phyloP scores from a whole-genome alignment of 1,139 yeast genomes.

The Scheffersomyces insectosa region DNA sequence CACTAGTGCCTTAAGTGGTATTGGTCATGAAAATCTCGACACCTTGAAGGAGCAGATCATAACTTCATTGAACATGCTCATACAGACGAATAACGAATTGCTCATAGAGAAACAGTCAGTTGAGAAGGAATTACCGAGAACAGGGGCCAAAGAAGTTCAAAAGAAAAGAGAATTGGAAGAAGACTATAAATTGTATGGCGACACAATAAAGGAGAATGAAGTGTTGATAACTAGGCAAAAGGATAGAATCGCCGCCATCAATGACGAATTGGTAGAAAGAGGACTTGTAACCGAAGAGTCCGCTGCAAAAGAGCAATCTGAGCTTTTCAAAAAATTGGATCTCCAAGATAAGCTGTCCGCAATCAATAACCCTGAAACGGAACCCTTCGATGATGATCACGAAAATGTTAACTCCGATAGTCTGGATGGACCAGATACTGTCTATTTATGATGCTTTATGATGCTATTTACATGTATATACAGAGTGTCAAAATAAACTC shows the following conservation, averaged over 20 bases:
- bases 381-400: too few relatives aligned
- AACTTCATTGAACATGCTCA: slow-evolving; percentile 29
- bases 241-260: slow-evolving; percentile 21
- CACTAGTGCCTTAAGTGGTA: slow-evolving; percentile 30
- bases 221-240: slow-evolving; percentile 31
- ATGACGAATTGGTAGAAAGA: slow-evolving; percentile 26
- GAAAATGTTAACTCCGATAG: too few relatives aligned
- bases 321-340: too few relatives aligned
- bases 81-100: slow-evolving; percentile 33
- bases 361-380: too few relatives aligned
- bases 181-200: slow-evolving; percentile 29
- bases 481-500: slow-evolving; percentile 6
- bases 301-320: too few relatives aligned
- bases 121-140: slow-evolving; percentile 9
- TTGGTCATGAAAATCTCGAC: slow-evolving; percentile 32
- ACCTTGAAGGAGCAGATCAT: slow-evolving; percentile 26
- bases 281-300: slow-evolving; percentile 17
- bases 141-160: background rate
- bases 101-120: slow-evolving; percentile 23
- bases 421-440: too few relatives aligned
- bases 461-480: slow-evolving; percentile 12
- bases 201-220: slow-evolving; percentile 36
- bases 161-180: slow-evolving; percentile 14
- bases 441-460: too few relatives aligned
- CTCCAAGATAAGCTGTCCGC: too few relatives aligned